Base-by-base conservation (phyloP, 441 rosid species). In the Pelargonium hybrid region DNA sequence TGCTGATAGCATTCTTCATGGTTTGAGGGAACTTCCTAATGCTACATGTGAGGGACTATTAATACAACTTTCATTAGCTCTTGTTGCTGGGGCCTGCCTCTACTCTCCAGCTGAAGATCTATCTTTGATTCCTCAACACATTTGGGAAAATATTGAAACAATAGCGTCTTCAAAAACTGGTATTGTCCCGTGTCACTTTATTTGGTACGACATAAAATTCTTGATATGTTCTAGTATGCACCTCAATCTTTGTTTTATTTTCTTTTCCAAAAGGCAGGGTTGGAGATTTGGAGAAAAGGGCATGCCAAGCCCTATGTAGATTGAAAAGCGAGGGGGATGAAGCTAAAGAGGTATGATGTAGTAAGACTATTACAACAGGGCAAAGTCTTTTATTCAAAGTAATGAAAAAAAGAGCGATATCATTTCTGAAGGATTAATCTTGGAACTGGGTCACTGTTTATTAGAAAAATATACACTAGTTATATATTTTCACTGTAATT, bases 301-400 rank as follows among this genome's bases (percentile, higher is more conserved):
- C 86, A 69, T 89, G 95, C 77, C 84, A 85, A 75, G 90, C 85
- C 65, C 82, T 91, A 66, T 85, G 92, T 83, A 84, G 84, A 73
- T 74, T 91, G 86, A 84, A 83, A 83, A 79, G 75, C 76, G 88
- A 85, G 76, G 95, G 87, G 62, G 84, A 83, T 74, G 91, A 78
- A 63, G 90, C 82, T 63, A 86, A 84, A 83, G 87, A 89, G 91
- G 97, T 91, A 80, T 69, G 69, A 69, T 43, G 41, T 68, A 48
- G 69, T 39, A 72, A 66, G 71, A 1, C 18, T 66, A 65, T 11
- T 9, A 48, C 25, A 34, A 14, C 43, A 63, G 65, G 15, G 37
- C 29, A 62, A 62, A 23, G 65, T 6, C 65, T 62, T 39, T 26
- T 29, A 13, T 37, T 56, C 5, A 43, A 68, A 59, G 13, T 26